Evolutionary conservation across 169 alveolate genomes (phyloP), one percentile per base, ranked within the genome.

Genomic region (Neospora caninum): DNA sequence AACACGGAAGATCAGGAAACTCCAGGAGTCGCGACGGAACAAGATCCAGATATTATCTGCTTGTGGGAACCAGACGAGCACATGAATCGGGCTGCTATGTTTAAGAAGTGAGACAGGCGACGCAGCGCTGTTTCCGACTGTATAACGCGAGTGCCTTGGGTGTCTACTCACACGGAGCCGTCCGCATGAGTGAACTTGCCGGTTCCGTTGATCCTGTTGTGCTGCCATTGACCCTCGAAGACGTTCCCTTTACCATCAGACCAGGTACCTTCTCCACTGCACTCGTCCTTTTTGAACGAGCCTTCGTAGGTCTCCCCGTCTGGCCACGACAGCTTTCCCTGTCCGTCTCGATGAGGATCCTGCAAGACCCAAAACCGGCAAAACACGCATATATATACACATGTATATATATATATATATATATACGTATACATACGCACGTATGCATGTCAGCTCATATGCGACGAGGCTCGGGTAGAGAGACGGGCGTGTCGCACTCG

Each of bases 301-400:
- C 99, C 99, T 45, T 95, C 97, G 95, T 96, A 97, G 84, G 96
- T 91, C 88, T 96, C 88, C 39, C 98, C 98, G 58, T 94, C 97
- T 38, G 96, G 93, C 98, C 98, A 97, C 53, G 64, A 91, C 91
- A 97, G 96, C n/a, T 80, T 94, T 0, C 99, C 99, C 80, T 91
- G 94, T 41, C 99, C 99, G 93, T 96, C 96, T 1, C 80, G 41
- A 9, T 45, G 92, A 13, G 36, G 16, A 29, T 43, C 80, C 80
- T 43, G 70, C 7, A 7, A 53, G 53, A 42, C 43, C 43, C 41
- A 34, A n/a, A n/a, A 34, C 43, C 31, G 49, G 29, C 1, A 43
- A 43, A 18, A 0, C 36, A 36, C 53, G 18, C 7, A 13, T 31
- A 41, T 10, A n/a, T n/a, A 73, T 22, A 18, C 42, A 73, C 1